These are phyloP conservation scores for Sporothrix curviconia DNA, from an alignment of 2,329 filamentous ascomycete genomes.

Conservation along the genomic window DNA sequence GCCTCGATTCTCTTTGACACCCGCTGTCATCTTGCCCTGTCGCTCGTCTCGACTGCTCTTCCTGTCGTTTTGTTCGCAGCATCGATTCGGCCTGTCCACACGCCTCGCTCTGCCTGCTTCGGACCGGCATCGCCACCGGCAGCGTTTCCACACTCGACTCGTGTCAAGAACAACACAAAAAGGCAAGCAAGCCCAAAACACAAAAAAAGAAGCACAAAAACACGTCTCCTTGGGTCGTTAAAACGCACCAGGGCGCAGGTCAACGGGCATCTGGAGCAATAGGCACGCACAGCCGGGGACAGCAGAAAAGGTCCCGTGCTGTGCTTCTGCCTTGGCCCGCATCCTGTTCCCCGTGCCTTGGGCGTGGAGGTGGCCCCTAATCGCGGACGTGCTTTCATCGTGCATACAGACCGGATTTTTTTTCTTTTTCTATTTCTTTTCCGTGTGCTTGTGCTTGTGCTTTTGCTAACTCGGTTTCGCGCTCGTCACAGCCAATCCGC, in stretches of 20 bases:
- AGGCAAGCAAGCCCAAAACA: conserved; percentile 2
- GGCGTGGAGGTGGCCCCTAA: no score
- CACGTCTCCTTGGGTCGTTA: background rate
- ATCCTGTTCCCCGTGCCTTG: background rate
- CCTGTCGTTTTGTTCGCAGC: background rate
- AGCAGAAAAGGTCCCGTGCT: background rate
- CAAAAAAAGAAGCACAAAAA: no score
- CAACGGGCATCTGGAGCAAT: background rate
- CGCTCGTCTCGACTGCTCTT: no score
- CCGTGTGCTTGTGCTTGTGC: no score
- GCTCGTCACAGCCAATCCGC: background rate
- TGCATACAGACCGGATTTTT: background rate
- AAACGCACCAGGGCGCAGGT: background rate
- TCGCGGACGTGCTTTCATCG: background rate
- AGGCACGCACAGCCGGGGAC: background rate
- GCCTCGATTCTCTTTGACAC: background rate
- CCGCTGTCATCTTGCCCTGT: background rate
- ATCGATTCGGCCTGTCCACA: background rate
- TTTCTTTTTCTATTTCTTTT: no score
- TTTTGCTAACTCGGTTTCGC: conserved; percentile 7
- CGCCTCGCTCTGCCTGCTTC: background rate
- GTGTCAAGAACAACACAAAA: background rate
- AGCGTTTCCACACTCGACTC: no score
- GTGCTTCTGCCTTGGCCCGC: background rate
- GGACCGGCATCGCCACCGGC: background rate